Base-by-base conservation (phyloP, 1,139 yeast species). In the Blastobotrys proliferans region DNA sequence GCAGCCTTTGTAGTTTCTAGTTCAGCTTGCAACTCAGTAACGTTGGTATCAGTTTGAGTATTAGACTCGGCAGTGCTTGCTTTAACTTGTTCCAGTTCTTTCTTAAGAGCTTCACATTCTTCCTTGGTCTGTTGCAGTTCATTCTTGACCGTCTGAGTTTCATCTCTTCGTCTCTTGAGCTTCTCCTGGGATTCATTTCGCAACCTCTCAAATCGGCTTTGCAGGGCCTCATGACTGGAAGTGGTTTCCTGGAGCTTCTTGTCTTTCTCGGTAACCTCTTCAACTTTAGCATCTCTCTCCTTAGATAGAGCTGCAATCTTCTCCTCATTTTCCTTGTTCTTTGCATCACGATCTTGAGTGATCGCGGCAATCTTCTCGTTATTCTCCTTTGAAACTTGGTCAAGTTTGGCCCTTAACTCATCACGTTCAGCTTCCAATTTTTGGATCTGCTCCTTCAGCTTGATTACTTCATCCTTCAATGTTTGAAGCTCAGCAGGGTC, bases 401-500 rank as follows among this genome's bases (percentile, higher is more conserved):
- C 13, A 20, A 11, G 14, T 6, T 14, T 24, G n/a, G 21, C 13
- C 14, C 35, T 38, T 14, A 45, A 27, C 24, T 40, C 38, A 19
- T 41, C 44, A 22, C 41, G 27, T 35, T 44, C 43, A n/a, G 37
- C 31, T 17, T 46, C 41, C 14, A 35, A 26, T 3, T 18, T 18
- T 6, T 22, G 33, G n/a, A 33, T 18, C 27, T 41, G 29, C 26
- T 33, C 22, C 26, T 33, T 33, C 16, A 57, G 51, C 27, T 54
- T 50, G 32, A 67, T 72, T 22, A 65, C 73, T 66, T 52, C 64
- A 14, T 53, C 54, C 45, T 59, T 56, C 41, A 68, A 48, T 14
- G 60, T 61, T 18, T 62, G 61, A 42, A 69, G 64, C 48, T 71
- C 77, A 17, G 65, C 72, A 11, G 76, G 76, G 49, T 74, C 77